These are phyloP conservation scores for Helichrysum umbraculigerum DNA, from an alignment of 129 eudicot genomes.

Conservation along the genomic window DNA sequence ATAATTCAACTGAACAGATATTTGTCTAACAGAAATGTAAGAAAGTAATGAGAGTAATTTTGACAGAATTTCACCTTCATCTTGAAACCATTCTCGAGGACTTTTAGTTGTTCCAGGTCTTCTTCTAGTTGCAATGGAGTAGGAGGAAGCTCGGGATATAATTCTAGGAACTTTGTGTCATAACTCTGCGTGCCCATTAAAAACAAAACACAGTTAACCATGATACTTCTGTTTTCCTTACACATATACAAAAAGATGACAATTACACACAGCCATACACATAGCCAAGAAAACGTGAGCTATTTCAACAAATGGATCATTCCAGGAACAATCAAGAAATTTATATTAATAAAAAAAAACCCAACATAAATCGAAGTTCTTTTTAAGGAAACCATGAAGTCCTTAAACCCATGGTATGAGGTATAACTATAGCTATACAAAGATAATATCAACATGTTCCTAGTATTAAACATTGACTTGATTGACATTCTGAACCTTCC, in stretches of 20 bases:
- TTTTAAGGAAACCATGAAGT: too few relatives aligned
- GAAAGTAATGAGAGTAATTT: neutral
- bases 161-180: conserved; percentile 59
- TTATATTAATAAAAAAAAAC: too few relatives aligned
- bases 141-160: conserved; percentile 69
- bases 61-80: conserved; percentile 54
- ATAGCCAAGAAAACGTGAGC: too few relatives aligned
- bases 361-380: too few relatives aligned
- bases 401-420: too few relatives aligned
- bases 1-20: neutral
- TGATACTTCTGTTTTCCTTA: neutral
- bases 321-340: too few relatives aligned
- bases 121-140: conserved; percentile 93
- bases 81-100: conserved; percentile 89
- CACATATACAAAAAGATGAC: neutral
- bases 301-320: too few relatives aligned
- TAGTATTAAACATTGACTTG: too few relatives aligned
- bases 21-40: neutral
- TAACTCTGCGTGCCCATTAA: conserved; percentile 49
- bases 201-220: neutral
- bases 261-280: neutral
- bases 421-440: too few relatives aligned
- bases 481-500: too few relatives aligned
- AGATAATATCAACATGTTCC: too few relatives aligned
- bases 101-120: conserved; percentile 87